Evolutionary conservation across 345 rosid species (phyloP).

Genomic region (Euphorbia tirucalli): DNA sequence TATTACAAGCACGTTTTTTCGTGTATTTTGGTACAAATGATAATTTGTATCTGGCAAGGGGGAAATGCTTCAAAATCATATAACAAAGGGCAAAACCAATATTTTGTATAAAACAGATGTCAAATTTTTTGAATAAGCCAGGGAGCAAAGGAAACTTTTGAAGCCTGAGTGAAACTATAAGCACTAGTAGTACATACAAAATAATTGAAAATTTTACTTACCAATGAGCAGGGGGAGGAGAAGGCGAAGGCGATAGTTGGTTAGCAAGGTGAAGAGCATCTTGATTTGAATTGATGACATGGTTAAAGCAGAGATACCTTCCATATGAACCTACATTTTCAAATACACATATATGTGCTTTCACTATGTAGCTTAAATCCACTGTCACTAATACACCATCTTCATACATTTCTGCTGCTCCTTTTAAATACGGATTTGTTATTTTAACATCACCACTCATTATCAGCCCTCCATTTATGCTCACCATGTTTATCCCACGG

Average conservation of each 20-base stretch:
- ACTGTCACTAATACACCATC: slow-evolving; percentile 58
- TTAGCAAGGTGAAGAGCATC: slow-evolving; percentile 43
- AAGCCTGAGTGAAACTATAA: no score
- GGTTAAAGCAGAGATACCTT: slow-evolving; percentile 62
- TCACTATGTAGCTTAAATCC: slow-evolving; percentile 42
- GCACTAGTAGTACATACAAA: no score
- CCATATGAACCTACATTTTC: slow-evolving; percentile 59
- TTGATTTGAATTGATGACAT: slow-evolving; percentile 35
- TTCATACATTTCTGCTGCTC: slow-evolving; percentile 78
- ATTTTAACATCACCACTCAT: slow-evolving; percentile 44
- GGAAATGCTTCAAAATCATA: no score
- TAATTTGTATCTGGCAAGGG: no score
- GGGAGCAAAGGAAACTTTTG: no score
- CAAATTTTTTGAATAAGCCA: no score
- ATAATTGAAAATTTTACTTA: no score
- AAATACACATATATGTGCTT: slow-evolving; percentile 55
- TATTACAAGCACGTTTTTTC: no score
- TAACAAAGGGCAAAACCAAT: no score
- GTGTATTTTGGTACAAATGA: no score
- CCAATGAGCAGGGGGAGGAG: slow-evolving; percentile 30
- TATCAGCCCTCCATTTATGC: slow-evolving; percentile 54
- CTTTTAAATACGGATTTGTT: slow-evolving; percentile 50
- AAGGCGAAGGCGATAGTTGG: slow-evolving; percentile 27
- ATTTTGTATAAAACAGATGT: no score
- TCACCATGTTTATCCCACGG: slow-evolving; percentile 56